A percentile compares a stretch with the other conserved stretches of the same genome.
Evolutionary conservation across 148 eudicot species (phyloP).

Genomic region (Polygonum maritimum): DNA sequence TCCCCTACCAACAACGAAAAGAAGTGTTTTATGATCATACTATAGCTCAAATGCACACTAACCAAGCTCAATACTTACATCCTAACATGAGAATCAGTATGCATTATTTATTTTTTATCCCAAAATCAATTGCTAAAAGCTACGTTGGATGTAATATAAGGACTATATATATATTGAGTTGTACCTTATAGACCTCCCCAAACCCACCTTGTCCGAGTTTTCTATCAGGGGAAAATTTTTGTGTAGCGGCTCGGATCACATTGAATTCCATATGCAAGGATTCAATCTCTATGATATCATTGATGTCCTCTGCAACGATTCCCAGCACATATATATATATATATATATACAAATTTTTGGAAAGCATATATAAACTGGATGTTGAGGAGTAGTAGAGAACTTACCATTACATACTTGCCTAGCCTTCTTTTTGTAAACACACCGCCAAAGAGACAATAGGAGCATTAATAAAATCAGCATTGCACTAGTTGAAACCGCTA

Average conservation of each 20-base stretch:
- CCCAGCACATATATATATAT: no score
- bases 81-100: no score
- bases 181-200: neutral
- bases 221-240: neutral
- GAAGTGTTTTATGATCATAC: no score
- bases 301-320: neutral
- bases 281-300: neutral
- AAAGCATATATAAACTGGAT: no score
- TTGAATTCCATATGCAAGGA: neutral
- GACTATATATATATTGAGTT: no score
- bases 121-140: neutral
- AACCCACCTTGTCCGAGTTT: neutral
- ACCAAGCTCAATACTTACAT: no score
- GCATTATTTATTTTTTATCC: neutral
- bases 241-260: neutral
- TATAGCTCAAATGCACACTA: neutral
- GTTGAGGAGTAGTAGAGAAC: no score
- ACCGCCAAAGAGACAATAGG: neutral
- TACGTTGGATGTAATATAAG: no score
- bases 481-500: neutral
- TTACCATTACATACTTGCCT: neutral
- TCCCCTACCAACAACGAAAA: neutral
- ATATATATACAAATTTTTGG: no score
- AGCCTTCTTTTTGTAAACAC: neutral
- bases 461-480: neutral